phyloP scores from a whole-genome alignment of 1,139 yeast genomes.

The Blastobotrys buckinghamii region DNA sequence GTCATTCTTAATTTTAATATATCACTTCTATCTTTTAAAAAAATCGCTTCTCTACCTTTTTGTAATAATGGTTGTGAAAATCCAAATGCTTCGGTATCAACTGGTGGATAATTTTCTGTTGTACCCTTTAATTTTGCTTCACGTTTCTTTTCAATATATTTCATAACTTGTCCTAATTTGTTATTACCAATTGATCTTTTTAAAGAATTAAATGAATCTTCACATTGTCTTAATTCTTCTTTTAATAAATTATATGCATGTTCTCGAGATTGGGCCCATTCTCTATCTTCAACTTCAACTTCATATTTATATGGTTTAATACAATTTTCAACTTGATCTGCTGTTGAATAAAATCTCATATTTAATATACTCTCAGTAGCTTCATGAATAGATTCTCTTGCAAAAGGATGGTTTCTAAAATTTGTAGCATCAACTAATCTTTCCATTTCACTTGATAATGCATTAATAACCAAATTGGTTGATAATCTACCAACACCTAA shows the following conservation, averaged over 20 bases:
- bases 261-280: constrained; percentile 80
- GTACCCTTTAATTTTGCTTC: constrained; percentile 36
- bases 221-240: constrained; percentile 84
- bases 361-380: constrained; percentile 79
- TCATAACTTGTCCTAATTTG: constrained; percentile 75
- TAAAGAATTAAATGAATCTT: constrained; percentile 54
- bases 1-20: constrained; percentile 69
- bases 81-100: constrained; percentile 60
- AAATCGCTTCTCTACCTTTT: constrained; percentile 76
- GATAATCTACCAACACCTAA: constrained; percentile 90
- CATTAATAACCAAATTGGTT: constrained; percentile 74
- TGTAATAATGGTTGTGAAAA: constrained; percentile 66
- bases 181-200: constrained; percentile 74
- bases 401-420: constrained; percentile 76
- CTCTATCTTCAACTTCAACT: constrained; percentile 91
- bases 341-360: constrained; percentile 79
- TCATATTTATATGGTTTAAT: constrained; percentile 97
- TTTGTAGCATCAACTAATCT: constrained; percentile 68
- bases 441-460: constrained; percentile 70
- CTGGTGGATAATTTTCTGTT: background rate
- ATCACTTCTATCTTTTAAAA: constrained; percentile 68
- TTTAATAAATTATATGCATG: constrained; percentile 67
- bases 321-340: constrained; percentile 97
- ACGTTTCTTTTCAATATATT: constrained; percentile 52
- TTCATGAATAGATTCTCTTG: constrained; percentile 71